These are phyloP conservation scores for Kentomonas sorsogonicus DNA, from an alignment of 208 protist species.

Conservation along the genomic window DNA sequence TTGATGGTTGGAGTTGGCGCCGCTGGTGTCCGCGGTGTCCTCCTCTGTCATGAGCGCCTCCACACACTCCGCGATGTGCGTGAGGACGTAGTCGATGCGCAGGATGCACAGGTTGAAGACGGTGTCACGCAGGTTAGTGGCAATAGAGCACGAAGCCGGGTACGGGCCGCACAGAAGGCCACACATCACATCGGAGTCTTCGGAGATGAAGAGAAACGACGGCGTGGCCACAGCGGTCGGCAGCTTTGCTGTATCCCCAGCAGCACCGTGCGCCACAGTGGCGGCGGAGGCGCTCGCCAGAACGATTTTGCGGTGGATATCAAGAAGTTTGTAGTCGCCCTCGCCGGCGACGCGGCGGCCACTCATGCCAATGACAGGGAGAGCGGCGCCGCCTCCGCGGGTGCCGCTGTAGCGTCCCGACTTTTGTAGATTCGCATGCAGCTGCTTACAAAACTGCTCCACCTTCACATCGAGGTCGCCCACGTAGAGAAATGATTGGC, in stretches of 20 bases:
- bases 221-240: slow-evolving; percentile 21
- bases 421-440: slow-evolving; percentile 34
- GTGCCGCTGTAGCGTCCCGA: slow-evolving; percentile 2
- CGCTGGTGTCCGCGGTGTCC: slow-evolving; percentile 11
- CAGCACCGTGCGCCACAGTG: no score
- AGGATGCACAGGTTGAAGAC: slow-evolving; percentile 68
- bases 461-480: slow-evolving; percentile 71
- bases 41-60: slow-evolving; percentile 46
- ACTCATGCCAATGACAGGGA: slow-evolving; percentile 59
- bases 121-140: slow-evolving; percentile 72
- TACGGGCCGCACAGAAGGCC: slow-evolving; percentile 75
- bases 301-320: slow-evolving; percentile 58
- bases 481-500: slow-evolving; percentile 49
- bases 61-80: slow-evolving; percentile 65
- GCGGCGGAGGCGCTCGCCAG: no score
- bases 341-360: slow-evolving; percentile 78
- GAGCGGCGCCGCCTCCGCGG: not conserved
- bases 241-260: slow-evolving; percentile 7
- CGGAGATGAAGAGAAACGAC: slow-evolving; percentile 76
- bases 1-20: slow-evolving; percentile 1
- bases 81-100: slow-evolving; percentile 59
- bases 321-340: slow-evolving; percentile 85
- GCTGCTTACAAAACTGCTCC: slow-evolving; percentile 32
- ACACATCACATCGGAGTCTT: slow-evolving; percentile 84
- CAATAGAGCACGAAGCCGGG: slow-evolving; percentile 63